phyloP scores from a whole-genome alignment of 805 yeast genomes.

The Geotrichum ghanense region DNA sequence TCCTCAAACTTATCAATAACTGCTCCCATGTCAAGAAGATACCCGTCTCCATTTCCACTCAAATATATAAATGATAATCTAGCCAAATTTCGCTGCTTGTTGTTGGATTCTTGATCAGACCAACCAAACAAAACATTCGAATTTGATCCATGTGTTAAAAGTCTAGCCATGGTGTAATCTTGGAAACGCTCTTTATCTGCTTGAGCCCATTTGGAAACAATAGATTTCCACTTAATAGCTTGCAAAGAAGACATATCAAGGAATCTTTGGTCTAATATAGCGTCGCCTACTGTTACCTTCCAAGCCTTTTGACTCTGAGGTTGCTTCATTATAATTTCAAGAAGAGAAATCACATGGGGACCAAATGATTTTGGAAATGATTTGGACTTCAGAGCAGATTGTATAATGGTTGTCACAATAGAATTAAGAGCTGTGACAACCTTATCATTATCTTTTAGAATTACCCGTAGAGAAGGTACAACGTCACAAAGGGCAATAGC shows the following conservation, averaged over 20 bases:
- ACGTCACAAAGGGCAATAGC: constrained; percentile 32
- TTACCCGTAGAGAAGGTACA: constrained; percentile 30
- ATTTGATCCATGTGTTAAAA: constrained; percentile 37
- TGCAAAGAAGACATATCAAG: constrained; percentile 30
- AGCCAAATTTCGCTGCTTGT: constrained; percentile 41
- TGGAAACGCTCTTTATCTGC: constrained; percentile 48
- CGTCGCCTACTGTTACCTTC: constrained; percentile 54
- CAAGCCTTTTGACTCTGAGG: constrained; percentile 40
- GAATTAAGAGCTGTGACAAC: constrained; percentile 37
- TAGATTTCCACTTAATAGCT: constrained; percentile 37
- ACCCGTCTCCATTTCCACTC: constrained; percentile 49
- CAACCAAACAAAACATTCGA: constrained; percentile 56
- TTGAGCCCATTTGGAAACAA: constrained; percentile 52
- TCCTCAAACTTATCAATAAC: constrained; percentile 38
- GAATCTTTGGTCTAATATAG: constrained; percentile 49
- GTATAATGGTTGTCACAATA: constrained; percentile 41
- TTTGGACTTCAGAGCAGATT: constrained; percentile 42
- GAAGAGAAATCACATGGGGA: constrained; percentile 32
- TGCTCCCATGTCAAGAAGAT: constrained; percentile 35
- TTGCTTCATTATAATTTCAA: constrained; percentile 26
- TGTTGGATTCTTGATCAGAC: constrained; percentile 56
- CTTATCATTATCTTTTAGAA: constrained; percentile 52
- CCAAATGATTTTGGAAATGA: constrained; percentile 30
- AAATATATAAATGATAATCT: constrained; percentile 55
- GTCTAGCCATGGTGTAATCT: constrained; percentile 34